phyloP scores from a whole-genome alignment of 148 eudicot species.

The Nyssa sinensis region DNA sequence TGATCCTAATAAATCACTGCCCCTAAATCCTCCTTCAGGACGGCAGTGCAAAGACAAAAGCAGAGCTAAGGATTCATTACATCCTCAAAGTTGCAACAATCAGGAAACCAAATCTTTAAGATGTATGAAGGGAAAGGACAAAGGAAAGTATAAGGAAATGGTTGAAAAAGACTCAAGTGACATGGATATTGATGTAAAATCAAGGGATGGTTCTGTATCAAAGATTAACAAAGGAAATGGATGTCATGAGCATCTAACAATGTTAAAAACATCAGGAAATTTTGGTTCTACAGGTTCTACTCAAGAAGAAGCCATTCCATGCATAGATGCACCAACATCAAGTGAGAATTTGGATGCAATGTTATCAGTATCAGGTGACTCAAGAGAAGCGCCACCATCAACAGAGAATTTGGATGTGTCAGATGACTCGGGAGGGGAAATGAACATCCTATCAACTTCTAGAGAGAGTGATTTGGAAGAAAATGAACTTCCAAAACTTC shows the following conservation, averaged over 20 bases:
- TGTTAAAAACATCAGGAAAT: neutral
- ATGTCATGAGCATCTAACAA: neutral
- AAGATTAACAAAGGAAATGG: neutral
- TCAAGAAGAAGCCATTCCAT: constrained; percentile 16
- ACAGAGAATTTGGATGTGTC: too few relatives aligned
- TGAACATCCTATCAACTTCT: constrained; percentile 1
- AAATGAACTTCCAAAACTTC: constrained; percentile 5
- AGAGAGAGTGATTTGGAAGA: constrained; percentile 14
- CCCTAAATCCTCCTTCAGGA: constrained; percentile 17
- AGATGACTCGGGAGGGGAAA: neutral
- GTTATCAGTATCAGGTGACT: too few relatives aligned
- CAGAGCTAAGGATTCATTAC: constrained; percentile 14
- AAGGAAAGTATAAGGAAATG: constrained; percentile 17
- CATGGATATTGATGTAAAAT: constrained; percentile 29
- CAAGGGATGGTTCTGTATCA: constrained; percentile 23
- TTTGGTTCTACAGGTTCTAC: constrained; percentile 8
- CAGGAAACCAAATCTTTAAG: constrained; percentile 24
- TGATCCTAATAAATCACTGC: constrained; percentile 19
- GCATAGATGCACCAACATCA: too few relatives aligned
- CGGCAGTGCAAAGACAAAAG: constrained; percentile 29
- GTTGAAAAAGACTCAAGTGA: constrained; percentile 21
- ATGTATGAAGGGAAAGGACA: constrained; percentile 20
- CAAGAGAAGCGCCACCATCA: too few relatives aligned
- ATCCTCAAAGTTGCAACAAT: constrained; percentile 1
- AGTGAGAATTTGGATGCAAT: too few relatives aligned